phyloP scores from a whole-genome alignment of 306 rosid genomes.

The Prunus mongolica region DNA sequence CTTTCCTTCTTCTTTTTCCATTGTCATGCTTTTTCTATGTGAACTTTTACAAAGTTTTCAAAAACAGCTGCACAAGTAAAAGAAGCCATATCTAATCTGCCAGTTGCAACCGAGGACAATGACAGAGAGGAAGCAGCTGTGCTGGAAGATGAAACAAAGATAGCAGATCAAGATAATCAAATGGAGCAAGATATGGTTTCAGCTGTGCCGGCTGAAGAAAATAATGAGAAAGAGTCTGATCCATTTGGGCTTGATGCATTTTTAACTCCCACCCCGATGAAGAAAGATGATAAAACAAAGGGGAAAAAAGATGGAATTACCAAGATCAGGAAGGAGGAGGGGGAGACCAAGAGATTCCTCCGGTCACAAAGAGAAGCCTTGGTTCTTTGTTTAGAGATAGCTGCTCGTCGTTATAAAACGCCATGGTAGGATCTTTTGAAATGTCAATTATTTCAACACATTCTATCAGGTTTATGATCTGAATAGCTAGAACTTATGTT shows the following conservation, averaged over 20 bases:
- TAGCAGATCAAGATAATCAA: slow-evolving; percentile 33
- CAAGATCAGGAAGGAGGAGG: slow-evolving; percentile 46
- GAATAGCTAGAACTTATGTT: neutral
- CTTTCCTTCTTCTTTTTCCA: neutral
- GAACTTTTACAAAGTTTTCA: slow-evolving; percentile 52
- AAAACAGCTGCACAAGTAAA: slow-evolving; percentile 73
- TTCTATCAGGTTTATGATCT: neutral
- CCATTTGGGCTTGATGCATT: slow-evolving; percentile 93
- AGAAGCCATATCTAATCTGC: slow-evolving; percentile 71
- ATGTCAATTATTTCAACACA: neutral
- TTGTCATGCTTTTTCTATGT: slow-evolving; percentile 21
- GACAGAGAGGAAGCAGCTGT: slow-evolving; percentile 67
- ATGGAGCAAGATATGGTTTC: slow-evolving; percentile 12
- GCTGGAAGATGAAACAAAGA: slow-evolving; percentile 36
- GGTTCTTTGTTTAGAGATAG: slow-evolving; percentile 77
- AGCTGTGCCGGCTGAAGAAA: slow-evolving; percentile 31
- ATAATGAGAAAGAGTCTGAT: slow-evolving; percentile 49
- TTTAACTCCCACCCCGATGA: slow-evolving; percentile 44
- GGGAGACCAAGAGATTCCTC: slow-evolving; percentile 65
- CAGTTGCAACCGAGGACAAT: slow-evolving; percentile 72
- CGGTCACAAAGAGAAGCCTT: slow-evolving; percentile 76
- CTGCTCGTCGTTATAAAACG: slow-evolving; percentile 75
- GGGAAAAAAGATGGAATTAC: slow-evolving; percentile 49
- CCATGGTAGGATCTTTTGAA: slow-evolving; percentile 51
- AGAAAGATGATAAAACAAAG: slow-evolving; percentile 54